Evolutionary conservation across 257 asterid species (phyloP), one percentile per base, ranked within the genome.

Genomic region (Verbascum thapsus): DNA sequence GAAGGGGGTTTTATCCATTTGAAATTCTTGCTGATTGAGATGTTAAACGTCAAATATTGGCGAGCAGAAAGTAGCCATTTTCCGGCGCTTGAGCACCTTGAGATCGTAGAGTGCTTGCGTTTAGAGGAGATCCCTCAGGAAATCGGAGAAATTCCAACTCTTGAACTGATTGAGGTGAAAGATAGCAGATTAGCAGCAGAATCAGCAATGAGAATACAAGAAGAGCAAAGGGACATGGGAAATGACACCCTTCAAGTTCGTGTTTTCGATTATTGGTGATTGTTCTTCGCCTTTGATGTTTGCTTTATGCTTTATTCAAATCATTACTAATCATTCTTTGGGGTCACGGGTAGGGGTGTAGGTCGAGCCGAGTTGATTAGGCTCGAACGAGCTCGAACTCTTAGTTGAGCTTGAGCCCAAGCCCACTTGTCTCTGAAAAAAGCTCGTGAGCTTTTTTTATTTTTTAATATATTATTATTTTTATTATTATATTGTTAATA

Each of bases 131-230:
- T 73, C 11, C 78, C 78, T 0, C 3, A 8, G 13, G 58, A 17
- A 4, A 39, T 67, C 3, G 70, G 71, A 12, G 70, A 73, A 3
- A 60, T 66, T 12, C 47, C 67, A 17, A 72, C 77, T 0, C 69
- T 72, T 26, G 6, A 58, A 22, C 11, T 48, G 34, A 63, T 71
- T 13, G 63, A 64, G 63, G 39, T 69, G 38, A 60, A 40, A 37
- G 6, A 17, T 8, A 20, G 13, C 6, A 5, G 18, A 1, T 5
- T 4, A 7, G 40, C 26, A 0, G 17, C 1, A 3, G 44, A 9
- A 2, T 6, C 42, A 8, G 69, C 16, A 42, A 16, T 17, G n/a
- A 6, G 0, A 17, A 48, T 70, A 2, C 9, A 56, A 57, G 72
- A 57, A 35, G 72, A 67, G 48, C 51, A 34, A 8, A 30, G 7